Percentiles rank a stretch among this genome's conserved stretches.
Evolutionary conservation across 306 rosid species (phyloP).

Genomic region (Luffa aegyptiaca): DNA sequence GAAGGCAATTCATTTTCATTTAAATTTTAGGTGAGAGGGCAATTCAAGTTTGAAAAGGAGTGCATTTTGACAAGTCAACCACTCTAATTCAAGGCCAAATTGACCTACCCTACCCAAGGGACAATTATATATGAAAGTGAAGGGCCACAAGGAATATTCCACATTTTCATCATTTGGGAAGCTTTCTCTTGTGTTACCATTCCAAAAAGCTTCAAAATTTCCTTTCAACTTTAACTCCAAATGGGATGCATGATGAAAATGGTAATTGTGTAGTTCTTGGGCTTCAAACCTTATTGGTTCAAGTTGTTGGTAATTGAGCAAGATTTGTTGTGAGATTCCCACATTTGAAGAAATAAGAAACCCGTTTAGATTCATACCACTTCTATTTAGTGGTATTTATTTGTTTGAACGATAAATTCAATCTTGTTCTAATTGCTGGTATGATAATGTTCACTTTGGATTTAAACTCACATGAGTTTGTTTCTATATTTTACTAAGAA

Average conservation of each 20-base stretch:
- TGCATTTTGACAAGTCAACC: constrained; percentile 11
- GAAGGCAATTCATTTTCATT: background rate
- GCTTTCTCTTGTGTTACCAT: background rate
- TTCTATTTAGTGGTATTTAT: background rate
- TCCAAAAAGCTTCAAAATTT: background rate
- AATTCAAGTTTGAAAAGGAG: constrained; percentile 2
- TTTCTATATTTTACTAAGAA: no score
- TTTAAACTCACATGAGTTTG: no score
- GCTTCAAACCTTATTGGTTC: background rate
- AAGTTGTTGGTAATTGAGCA: background rate
- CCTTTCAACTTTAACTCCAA: background rate
- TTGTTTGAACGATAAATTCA: background rate
- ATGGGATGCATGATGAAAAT: background rate
- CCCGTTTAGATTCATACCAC: background rate
- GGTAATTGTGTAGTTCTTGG: background rate
- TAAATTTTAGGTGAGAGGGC: constrained; percentile 6
- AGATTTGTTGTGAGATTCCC: background rate
- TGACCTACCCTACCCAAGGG: background rate
- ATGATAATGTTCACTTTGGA: no score
- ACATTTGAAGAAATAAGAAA: background rate
- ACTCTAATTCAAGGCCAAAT: constrained; percentile 4
- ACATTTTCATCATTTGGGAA: background rate
- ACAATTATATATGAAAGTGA: background rate
- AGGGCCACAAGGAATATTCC: background rate
- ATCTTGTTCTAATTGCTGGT: no score